Evolutionary conservation across 2,329 filamentous ascomycete species (phyloP), one percentile per base, ranked within the genome.

Genomic region (Purpureocillium takamizusanense): DNA sequence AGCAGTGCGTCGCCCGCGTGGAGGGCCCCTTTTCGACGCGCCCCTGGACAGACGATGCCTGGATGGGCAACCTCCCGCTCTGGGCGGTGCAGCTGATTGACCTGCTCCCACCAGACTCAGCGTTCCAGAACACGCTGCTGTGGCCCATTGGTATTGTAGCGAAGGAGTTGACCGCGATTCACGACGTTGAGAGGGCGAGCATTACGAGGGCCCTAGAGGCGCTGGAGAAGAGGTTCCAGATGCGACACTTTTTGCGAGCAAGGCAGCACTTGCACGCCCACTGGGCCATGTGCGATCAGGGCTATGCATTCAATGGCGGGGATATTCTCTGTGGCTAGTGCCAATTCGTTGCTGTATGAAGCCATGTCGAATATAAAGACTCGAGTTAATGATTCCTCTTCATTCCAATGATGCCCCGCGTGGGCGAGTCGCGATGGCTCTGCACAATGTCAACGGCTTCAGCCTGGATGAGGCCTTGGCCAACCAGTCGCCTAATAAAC

Each of bases 91-190:
- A 49, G 27, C 34, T 45, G 2, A 29, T 49, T 14, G 11, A 36
- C 3, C n/a, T 40, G 8, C 17, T 47, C 5, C 34, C 40, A 2
- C 6, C 31, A 5, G 35, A 29, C 1, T 47, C 43, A 4, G 13
- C 31, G 2, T 42, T 33, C 28, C 37, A 46, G 13, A 47, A 47
- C 32, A 34, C 43, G 7, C 30, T 47, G 9, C 32, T 47, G 11
- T 49, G 43, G 45, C 46, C 43, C 2, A 44, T 49, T 15, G 42
- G 31, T 6, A 47, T 47, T 14, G 14, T 44, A 4, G 42, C 41
- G 7, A 46, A 42, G n/a, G 45, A 49, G 21, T 29, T 44, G 7
- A 31, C 12, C 1, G 30, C 11, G 3, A 12, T 8, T 12, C 40
- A 38, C 12, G 30, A 29, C 14, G n/a, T 21, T 1, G 43, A 44